phyloP scores from a whole-genome alignment of 2,329 filamentous ascomycete genomes.

The Drechmeria coniospora region DNA sequence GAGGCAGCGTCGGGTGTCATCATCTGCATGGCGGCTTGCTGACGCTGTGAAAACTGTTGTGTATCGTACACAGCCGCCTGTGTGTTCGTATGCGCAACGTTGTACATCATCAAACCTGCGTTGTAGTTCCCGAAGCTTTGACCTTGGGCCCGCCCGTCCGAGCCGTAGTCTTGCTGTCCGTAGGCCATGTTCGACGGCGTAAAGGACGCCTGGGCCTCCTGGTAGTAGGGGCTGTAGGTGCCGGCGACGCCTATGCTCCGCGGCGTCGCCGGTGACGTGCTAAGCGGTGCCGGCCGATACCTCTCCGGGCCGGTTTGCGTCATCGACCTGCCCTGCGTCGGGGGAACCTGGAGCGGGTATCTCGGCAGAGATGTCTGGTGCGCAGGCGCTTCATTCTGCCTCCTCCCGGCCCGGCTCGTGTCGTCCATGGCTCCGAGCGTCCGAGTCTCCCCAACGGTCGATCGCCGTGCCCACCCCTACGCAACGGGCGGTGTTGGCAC shows the following conservation, averaged over 20 bases:
- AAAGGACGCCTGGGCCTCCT: constrained; percentile 35
- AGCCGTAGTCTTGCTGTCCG: constrained; percentile 45
- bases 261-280: constrained; percentile 29
- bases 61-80: constrained; percentile 59
- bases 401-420: constrained; percentile 53
- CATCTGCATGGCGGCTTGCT: constrained; percentile 64
- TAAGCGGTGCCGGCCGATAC: constrained; percentile 34
- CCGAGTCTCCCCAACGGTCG: too few relatives aligned
- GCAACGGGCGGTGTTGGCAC: too few relatives aligned
- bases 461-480: too few relatives aligned
- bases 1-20: constrained; percentile 34
- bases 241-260: constrained; percentile 39
- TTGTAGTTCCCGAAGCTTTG: constrained; percentile 43
- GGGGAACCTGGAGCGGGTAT: constrained; percentile 34
- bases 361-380: constrained; percentile 43
- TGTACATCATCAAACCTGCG: constrained; percentile 61
- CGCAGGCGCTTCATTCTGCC: constrained; percentile 58
- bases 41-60: constrained; percentile 60
- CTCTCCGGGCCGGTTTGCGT: constrained; percentile 20
- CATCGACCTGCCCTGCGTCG: constrained; percentile 26
- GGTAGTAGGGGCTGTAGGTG: constrained; percentile 45
- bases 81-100: constrained; percentile 48
- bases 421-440: constrained; percentile 61
- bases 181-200: constrained; percentile 40
- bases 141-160: constrained; percentile 42